Percentiles rank a stretch among this genome's conserved stretches.
These are phyloP conservation scores for Diaporthe eres DNA, from an alignment of 2,329 filamentous ascomycete genomes.

Conservation along the genomic window DNA sequence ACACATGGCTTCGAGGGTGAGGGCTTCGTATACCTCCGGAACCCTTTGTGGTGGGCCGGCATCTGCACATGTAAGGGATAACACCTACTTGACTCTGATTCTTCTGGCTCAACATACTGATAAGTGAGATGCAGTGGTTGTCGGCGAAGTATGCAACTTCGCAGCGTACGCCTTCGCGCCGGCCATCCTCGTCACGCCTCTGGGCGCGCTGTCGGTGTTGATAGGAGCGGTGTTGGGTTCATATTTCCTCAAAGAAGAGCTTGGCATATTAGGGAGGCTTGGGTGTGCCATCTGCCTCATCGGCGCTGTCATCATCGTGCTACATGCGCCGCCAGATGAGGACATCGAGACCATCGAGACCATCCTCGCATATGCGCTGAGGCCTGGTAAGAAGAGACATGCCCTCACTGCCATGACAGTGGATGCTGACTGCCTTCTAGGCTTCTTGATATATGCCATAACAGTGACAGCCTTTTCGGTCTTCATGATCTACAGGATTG, in stretches of 20 bases:
- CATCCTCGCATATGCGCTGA: constrained; percentile 90
- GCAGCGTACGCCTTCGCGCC: constrained; percentile 98
- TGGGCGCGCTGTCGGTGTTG: constrained; percentile 93
- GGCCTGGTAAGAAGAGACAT: constrained; percentile 77
- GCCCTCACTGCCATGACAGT: background rate
- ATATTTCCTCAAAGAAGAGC: constrained; percentile 91
- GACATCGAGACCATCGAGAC: constrained; percentile 92
- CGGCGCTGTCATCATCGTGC: constrained; percentile 95
- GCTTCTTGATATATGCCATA: constrained; percentile 89
- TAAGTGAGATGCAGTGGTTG: constrained; percentile 73
- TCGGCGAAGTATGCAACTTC: constrained; percentile 97
- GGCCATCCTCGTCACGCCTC: constrained; percentile 96
- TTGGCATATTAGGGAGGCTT: constrained; percentile 92
- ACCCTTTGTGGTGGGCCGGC: constrained; percentile 97
- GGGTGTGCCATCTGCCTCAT: constrained; percentile 97
- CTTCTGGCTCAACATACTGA: constrained; percentile 31
- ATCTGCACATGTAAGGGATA: constrained; percentile 83
- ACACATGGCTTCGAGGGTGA: constrained; percentile 97
- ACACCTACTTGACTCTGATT: constrained; percentile 4
- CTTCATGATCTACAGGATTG: constrained; percentile 97
- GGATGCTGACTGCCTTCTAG: constrained; percentile 61
- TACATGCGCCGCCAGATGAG: constrained; percentile 95
- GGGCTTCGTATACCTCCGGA: constrained; percentile 93
- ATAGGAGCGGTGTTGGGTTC: constrained; percentile 95
- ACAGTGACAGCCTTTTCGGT: constrained; percentile 86